Base-by-base conservation (phyloP, 2,329 filamentous ascomycete genomes). In the Colletotrichum lindemuthianum region DNA sequence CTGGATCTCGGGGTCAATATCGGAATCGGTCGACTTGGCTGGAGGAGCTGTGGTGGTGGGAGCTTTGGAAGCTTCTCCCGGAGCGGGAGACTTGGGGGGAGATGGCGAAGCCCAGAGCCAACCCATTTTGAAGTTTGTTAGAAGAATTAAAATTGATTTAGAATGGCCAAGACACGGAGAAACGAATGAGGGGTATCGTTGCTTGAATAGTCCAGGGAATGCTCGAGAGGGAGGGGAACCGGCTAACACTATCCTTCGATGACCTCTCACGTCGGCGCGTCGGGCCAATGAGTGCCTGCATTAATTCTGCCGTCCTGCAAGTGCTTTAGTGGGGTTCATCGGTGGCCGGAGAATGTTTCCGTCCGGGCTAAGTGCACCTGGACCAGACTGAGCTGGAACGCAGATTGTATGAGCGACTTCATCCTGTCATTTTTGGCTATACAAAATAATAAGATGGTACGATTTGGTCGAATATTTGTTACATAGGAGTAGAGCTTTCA, bases 91-190 rank as follows among this genome's bases (percentile, higher is more conserved):
- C 69, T 75, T 74, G 13, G 78, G 65, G 13, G 77, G 66, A 13
- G 77, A 70, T n/a, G 76, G 68, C 6, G 77, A 79, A 64, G 83
- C 79, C 85, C 86, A 89, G 67, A 88, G 78, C 87, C 87, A 90
- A 69, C 86, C 86, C 87, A 90, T 90, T 67, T 59, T 78, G 70
- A 68, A 32, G 24, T 32, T 13, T 51, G 8, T 32, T 12, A 8
- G 15, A 34, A 13, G n/a, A 9, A 41, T 12, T 13, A 11, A 34
- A 39, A 11, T 4, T 24, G 4, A 12, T 13, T 11, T 13, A 16
- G 13, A 12, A 33, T 4, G 6, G 6, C 12, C 13, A 24, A 16
- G 2, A 10, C 24, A 24, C 24, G n/a, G 36, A 12, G 32, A 12
- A 34, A n/a, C 6, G 6, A 12, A 12, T 9, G 5, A 10, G 5